Percentiles rank a stretch among this genome's conserved stretches.
phyloP scores from a whole-genome alignment of 768 basidiomycete genomes.

The Phlegmacium glaucopus region DNA sequence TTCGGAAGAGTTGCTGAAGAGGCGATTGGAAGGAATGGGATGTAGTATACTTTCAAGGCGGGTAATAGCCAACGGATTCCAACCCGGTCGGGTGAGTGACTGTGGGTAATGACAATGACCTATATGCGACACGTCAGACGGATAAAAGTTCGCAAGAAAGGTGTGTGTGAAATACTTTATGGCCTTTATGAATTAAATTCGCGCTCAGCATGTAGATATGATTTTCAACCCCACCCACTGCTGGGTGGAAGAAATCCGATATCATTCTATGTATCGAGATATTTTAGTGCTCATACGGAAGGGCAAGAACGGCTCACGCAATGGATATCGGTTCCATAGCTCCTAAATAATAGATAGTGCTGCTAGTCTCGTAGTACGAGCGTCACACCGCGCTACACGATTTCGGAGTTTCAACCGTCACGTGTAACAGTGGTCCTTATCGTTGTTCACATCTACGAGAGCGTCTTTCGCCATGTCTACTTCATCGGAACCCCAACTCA shows the following conservation, averaged over 20 bases:
- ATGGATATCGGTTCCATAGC: slow-evolving; percentile 24
- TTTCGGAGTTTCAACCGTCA: too few species aligned
- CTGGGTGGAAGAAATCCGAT: slow-evolving; percentile 94
- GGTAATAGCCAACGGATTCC: slow-evolving; percentile 90
- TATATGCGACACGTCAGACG: too few species aligned
- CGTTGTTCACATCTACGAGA: too few species aligned
- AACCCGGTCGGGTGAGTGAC: slow-evolving; percentile 79
- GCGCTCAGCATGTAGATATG: slow-evolving; percentile 93
- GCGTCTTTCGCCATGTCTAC: too few species aligned
- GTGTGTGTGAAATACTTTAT: slow-evolving; percentile 56
- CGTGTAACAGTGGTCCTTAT: too few species aligned
- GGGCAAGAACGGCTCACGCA: slow-evolving; percentile 12
- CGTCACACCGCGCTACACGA: too few species aligned
- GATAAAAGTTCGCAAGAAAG: too few species aligned
- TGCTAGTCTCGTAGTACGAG: too few species aligned
- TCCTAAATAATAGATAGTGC: neutral
- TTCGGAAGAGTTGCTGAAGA: slow-evolving; percentile 94
- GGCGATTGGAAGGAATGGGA: slow-evolving; percentile 85
- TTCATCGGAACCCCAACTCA: too few species aligned
- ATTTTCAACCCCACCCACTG: slow-evolving; percentile 93
- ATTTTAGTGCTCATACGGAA: neutral
- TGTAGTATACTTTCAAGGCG: slow-evolving; percentile 88
- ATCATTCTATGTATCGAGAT: slow-evolving; percentile 64
- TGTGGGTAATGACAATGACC: slow-evolving; percentile 96
- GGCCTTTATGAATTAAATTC: slow-evolving; percentile 76